phyloP scores from a whole-genome alignment of 2,329 filamentous ascomycete species.

The Bretziella fagacearum region DNA sequence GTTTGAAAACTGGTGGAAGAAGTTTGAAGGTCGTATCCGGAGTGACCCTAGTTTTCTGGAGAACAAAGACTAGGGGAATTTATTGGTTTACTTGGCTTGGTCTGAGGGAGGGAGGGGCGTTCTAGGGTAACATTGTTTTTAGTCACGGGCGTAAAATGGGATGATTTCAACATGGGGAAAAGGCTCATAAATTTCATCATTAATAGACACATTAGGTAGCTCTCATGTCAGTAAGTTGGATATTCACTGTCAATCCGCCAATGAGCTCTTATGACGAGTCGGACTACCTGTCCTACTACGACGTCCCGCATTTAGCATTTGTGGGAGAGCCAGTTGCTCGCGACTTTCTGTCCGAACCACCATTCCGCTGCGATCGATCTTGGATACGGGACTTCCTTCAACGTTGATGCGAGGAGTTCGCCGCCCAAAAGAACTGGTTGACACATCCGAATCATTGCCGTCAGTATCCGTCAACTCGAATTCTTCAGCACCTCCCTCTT shows the following conservation, averaged over 20 bases:
- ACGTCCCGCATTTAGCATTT: constrained; percentile 38
- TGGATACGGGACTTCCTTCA: constrained; percentile 18
- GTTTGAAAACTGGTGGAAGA: constrained; percentile 95
- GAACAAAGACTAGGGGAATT: constrained; percentile 25
- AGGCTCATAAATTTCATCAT: not conserved
- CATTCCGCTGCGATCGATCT: constrained; percentile 52
- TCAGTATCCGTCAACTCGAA: constrained; percentile 61
- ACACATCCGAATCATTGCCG: constrained; percentile 38
- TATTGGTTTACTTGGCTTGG: not conserved
- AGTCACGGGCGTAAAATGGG: not conserved
- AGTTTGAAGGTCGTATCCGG: constrained; percentile 78
- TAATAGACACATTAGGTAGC: not conserved
- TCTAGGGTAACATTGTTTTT: too few species aligned
- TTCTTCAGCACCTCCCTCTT: constrained; percentile 57
- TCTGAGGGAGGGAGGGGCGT: too few species aligned
- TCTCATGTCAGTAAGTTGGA: not conserved
- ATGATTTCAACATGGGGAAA: not conserved
- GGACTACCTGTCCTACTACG: constrained; percentile 41
- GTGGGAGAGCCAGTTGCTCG: constrained; percentile 50
- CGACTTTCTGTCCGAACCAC: constrained; percentile 72
- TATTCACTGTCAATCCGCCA: constrained; percentile 6
- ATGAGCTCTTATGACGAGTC: constrained; percentile 22
- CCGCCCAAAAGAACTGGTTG: constrained; percentile 17
- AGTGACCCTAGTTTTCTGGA: constrained; percentile 81
- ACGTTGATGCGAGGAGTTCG: constrained; percentile 5